A percentile compares a stretch with the other conserved stretches of the same genome.
These are phyloP conservation scores for Fusarium buharicum DNA, from an alignment of 2,329 filamentous ascomycete genomes.

Conservation along the genomic window DNA sequence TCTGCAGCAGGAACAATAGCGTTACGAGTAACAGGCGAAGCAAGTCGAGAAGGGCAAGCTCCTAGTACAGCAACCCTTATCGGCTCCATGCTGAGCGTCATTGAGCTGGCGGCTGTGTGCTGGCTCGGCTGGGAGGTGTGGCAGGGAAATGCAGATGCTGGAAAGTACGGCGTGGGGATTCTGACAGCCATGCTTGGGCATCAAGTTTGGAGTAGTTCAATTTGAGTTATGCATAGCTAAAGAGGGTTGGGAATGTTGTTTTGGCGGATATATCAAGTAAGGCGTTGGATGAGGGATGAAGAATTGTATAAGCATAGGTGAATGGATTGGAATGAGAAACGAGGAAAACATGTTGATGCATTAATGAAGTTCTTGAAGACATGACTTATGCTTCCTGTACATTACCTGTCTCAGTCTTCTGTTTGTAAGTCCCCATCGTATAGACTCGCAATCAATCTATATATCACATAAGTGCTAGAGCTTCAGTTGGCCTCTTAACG, in stretches of 20 bases:
- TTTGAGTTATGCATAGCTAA: constrained; percentile 24
- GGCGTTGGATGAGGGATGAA: constrained; percentile 23
- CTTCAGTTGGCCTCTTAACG: too few species aligned
- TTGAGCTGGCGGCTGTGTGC: constrained; percentile 49
- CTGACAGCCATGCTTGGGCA: constrained; percentile 50
- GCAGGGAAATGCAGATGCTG: constrained; percentile 39
- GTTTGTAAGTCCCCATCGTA: too few species aligned
- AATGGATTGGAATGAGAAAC: not conserved
- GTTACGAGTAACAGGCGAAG: constrained; percentile 46
- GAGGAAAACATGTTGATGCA: not conserved
- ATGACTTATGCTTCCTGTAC: too few species aligned
- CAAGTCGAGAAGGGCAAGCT: constrained; percentile 21
- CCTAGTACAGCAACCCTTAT: constrained; percentile 40
- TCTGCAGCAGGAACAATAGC: constrained; percentile 47
- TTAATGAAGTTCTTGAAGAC: not conserved
- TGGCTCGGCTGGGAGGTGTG: constrained; percentile 50
- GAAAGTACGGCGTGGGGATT: constrained; percentile 45
- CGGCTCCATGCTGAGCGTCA: constrained; percentile 46
- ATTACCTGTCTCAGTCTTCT: too few species aligned
- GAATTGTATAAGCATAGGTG: constrained; percentile 14
- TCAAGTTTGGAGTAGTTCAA: constrained; percentile 42
- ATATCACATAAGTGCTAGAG: too few species aligned
- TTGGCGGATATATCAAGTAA: constrained; percentile 20
- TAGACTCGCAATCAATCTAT: too few species aligned
- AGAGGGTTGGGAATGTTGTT: constrained; percentile 3